phyloP scores from a whole-genome alignment of 108 stramenopile species.

The Pseudonitzschia multistriata region DNA sequence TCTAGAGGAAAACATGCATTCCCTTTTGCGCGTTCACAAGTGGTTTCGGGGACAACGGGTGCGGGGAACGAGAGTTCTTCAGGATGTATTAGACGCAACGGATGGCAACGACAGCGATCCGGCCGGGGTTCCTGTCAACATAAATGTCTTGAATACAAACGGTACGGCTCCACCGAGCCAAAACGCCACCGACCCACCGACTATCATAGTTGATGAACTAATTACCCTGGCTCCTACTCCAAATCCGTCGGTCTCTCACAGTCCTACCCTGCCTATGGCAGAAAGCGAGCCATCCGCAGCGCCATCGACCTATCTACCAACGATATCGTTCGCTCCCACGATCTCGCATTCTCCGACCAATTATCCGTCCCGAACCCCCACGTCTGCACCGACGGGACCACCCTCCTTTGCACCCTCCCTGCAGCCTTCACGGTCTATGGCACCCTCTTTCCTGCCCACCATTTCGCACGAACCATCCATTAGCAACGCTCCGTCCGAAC shows the following conservation, averaged over 20 bases:
- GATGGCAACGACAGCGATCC: too few relatives aligned
- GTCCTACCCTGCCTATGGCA: too few relatives aligned
- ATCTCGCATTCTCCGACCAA: background rate
- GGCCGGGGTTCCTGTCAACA: too few relatives aligned
- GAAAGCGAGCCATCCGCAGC: background rate
- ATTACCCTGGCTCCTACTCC: too few relatives aligned
- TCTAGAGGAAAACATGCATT: background rate
- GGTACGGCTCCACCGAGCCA: too few relatives aligned
- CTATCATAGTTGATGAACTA: too few relatives aligned
- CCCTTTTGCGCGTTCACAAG: too few relatives aligned
- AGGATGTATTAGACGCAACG: too few relatives aligned
- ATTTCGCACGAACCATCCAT: background rate
- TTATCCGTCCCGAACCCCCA: conserved; percentile 17
- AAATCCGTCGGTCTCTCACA: background rate
- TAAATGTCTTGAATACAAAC: too few relatives aligned
- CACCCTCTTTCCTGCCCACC: conserved; percentile 9
- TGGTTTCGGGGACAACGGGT: background rate
- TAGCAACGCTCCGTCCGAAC: conserved; percentile 5
- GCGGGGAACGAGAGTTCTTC: background rate
- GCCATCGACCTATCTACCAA: background rate
- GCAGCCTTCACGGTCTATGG: conserved; percentile 8
- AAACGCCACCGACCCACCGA: too few relatives aligned
- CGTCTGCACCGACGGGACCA: conserved; percentile 8
- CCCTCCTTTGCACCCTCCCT: conserved; percentile 15
- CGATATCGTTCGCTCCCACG: conserved; percentile 2